These are phyloP conservation scores for Amaranthus tricolor DNA, from an alignment of 179 eudicot species.

Conservation along the genomic window DNA sequence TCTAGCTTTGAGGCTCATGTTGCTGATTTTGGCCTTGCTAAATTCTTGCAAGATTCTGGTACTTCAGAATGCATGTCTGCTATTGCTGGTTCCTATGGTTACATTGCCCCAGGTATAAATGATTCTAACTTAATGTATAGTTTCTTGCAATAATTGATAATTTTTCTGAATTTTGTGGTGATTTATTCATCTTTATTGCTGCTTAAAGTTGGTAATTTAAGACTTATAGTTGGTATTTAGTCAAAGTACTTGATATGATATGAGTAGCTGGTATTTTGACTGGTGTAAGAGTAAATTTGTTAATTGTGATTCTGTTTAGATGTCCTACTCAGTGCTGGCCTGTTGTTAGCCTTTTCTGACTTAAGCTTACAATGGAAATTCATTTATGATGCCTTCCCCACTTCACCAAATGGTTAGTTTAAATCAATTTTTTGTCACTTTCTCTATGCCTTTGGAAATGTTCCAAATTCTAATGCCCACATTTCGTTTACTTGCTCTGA, in stretches of 20 bases:
- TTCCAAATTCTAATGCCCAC: neutral
- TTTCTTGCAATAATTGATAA: too few relatives aligned
- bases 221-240: neutral
- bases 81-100: conserved; percentile 95
- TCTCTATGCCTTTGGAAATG: conserved; percentile 25
- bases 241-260: conserved; percentile 4
- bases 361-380: conserved; percentile 15
- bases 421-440: conserved; percentile 28
- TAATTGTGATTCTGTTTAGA: conserved; percentile 18
- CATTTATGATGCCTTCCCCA: conserved; percentile 25
- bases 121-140: too few relatives aligned
- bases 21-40: conserved; percentile 96
- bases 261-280: conserved; percentile 10
- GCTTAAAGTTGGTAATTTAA: conserved; percentile 1
- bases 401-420: conserved; percentile 22
- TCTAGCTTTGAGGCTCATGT: conserved; percentile 84
- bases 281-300: conserved; percentile 6
- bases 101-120: conserved; percentile 84
- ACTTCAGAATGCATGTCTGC: conserved; percentile 92
- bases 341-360: conserved; percentile 26
- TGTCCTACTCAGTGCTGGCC: conserved; percentile 17
- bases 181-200: neutral
- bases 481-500: too few relatives aligned
- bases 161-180: neutral
- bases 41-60: conserved; percentile 87